Evolutionary conservation across 176 grass and related monocot species (phyloP).

Genomic region (Aegilops longissima): DNA sequence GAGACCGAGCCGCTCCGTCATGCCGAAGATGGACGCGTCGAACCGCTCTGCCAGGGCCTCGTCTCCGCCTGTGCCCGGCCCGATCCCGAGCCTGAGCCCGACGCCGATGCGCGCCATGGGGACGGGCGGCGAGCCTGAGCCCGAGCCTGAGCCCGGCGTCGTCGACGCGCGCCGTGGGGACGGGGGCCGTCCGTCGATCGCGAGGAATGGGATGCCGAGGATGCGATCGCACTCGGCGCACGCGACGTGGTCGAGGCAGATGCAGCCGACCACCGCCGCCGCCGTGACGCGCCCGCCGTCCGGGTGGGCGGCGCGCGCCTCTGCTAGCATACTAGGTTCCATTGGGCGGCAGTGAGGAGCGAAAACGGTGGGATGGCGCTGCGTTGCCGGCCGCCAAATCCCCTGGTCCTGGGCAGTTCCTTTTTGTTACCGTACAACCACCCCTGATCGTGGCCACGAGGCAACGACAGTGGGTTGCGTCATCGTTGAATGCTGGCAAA

Average conservation of each 20-base stretch:
- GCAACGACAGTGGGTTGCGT: too few species aligned
- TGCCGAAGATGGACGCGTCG: conserved; percentile 12
- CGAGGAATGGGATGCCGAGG: background rate
- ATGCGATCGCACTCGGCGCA: background rate
- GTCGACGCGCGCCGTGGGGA: background rate
- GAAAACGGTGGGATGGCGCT: background rate
- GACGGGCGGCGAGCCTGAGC: background rate
- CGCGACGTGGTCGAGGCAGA: background rate
- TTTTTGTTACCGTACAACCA: background rate
- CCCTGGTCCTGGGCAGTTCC: background rate
- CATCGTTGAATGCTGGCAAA: background rate
- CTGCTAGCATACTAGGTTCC: background rate
- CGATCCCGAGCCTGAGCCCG: background rate
- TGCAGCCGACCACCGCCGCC: background rate
- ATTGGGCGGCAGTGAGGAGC: background rate
- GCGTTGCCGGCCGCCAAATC: background rate
- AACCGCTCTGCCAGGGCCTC: background rate
- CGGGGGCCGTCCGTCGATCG: background rate
- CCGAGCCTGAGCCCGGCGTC: background rate
- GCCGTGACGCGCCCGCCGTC: background rate
- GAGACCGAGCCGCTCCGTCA: conserved; percentile 40
- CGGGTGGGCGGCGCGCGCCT: background rate
- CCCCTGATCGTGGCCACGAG: background rate
- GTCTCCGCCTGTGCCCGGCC: background rate
- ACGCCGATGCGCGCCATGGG: too few species aligned